Percentiles rank a stretch among this genome's conserved stretches.
These are phyloP conservation scores for Gracilariopsis chorda DNA, from an alignment of 23 red algal species.

Conservation along the genomic window DNA sequence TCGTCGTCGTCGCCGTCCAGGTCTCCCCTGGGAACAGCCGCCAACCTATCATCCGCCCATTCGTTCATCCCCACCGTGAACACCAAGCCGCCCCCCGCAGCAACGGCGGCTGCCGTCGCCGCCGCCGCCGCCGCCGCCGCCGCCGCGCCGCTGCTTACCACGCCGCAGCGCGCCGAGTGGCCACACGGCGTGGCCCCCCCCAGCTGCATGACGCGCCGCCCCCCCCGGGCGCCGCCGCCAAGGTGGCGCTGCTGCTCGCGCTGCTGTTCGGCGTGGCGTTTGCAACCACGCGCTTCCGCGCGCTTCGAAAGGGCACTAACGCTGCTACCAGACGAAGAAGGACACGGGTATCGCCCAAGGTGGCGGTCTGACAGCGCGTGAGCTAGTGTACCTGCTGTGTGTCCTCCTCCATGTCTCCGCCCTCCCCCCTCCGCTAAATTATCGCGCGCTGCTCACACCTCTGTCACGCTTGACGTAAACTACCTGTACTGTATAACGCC, in stretches of 20 bases:
- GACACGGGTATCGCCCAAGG: too few species aligned
- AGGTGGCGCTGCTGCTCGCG: background rate
- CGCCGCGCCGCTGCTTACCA: background rate
- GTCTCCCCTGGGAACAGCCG: background rate
- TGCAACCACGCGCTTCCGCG: too few species aligned
- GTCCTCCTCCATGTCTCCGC: too few species aligned
- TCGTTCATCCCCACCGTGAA: background rate
- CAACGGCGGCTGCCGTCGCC: background rate
- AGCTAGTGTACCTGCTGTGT: too few species aligned
- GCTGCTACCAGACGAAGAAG: too few species aligned
- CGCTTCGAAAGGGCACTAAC: too few species aligned
- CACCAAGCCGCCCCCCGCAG: background rate
- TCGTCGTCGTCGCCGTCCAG: background rate
- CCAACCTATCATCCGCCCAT: background rate
- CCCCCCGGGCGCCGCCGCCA: background rate
- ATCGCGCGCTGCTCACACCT: too few species aligned
- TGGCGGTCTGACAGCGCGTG: too few species aligned
- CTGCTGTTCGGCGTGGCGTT: too few species aligned
- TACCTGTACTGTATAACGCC: too few species aligned
- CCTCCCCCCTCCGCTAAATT: too few species aligned
- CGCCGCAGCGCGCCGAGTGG: background rate
- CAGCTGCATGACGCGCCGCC: background rate
- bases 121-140: background rate
- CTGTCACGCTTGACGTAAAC: too few species aligned
- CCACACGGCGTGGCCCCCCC: background rate